Evolutionary conservation across 2,329 filamentous ascomycete species (phyloP).

Genomic region (Phaeosphaeriaceae sp.): DNA sequence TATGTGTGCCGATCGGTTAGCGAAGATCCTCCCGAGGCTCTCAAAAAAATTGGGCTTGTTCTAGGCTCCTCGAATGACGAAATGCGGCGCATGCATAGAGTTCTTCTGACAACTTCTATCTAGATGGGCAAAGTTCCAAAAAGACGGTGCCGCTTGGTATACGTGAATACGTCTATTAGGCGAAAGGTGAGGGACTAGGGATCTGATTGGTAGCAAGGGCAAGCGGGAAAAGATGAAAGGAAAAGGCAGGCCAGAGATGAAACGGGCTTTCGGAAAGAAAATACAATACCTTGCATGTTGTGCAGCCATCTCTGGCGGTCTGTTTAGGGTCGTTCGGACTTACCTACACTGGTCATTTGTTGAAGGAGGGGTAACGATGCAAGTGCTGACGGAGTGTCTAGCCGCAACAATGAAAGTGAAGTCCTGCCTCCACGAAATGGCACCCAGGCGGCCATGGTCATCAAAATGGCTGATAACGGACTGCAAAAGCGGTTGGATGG

Average conservation of each 20-base stretch:
- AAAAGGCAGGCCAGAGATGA: slow-evolving; percentile 18
- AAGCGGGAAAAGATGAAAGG: slow-evolving; percentile 24
- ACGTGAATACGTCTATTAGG: slow-evolving; percentile 10
- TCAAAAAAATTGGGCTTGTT: slow-evolving; percentile 4
- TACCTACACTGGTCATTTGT: slow-evolving; percentile 15
- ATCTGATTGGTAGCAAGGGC: slow-evolving; percentile 12
- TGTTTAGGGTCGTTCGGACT: slow-evolving; percentile 10
- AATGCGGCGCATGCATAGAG: slow-evolving; percentile 5
- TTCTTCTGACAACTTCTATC: neutral
- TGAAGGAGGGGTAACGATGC: slow-evolving; percentile 21
- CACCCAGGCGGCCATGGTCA: slow-evolving; percentile 16
- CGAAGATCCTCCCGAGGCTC: slow-evolving; percentile 7
- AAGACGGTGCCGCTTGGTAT: slow-evolving; percentile 13
- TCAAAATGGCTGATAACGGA: slow-evolving; percentile 18
- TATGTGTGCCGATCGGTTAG: slow-evolving; percentile 5
- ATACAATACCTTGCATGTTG: slow-evolving; percentile 17
- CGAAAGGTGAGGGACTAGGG: neutral
- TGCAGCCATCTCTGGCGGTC: slow-evolving; percentile 22
- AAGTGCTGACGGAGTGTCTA: slow-evolving; percentile 20
- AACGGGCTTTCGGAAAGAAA: slow-evolving; percentile 18
- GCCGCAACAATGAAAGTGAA: slow-evolving; percentile 4
- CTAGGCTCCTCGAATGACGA: slow-evolving; percentile 9
- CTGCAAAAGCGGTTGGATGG: slow-evolving; percentile 24
- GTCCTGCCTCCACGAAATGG: neutral
- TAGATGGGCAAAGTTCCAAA: neutral